Conservation (phyloP, 441 rosid genomes). For the Manihot esculenta region DNA sequence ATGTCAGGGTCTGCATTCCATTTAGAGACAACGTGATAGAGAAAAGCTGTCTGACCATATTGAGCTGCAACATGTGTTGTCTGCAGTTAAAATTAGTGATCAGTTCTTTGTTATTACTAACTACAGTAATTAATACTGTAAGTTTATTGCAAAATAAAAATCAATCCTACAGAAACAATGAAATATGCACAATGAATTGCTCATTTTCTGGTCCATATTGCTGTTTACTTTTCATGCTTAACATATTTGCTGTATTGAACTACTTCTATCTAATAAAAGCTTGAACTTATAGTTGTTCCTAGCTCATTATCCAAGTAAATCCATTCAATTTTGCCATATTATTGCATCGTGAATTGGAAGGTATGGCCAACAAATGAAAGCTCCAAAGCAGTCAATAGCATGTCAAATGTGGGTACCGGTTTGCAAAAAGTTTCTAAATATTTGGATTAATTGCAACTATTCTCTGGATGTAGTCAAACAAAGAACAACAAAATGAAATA, state of each 20-base stretch:
- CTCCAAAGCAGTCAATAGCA: not conserved
- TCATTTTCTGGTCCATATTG: not conserved
- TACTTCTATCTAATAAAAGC: not conserved
- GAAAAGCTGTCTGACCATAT: slow-evolving; percentile 95
- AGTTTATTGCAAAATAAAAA: slow-evolving; percentile 7
- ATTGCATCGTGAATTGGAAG: not conserved
- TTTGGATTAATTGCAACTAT: not conserved
- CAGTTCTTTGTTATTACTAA: slow-evolving; percentile 15
- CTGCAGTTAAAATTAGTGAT: slow-evolving; percentile 47
- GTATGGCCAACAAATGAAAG: not conserved
- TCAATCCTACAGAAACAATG: not conserved
- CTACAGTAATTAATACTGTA: not conserved
- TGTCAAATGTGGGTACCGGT: not conserved
- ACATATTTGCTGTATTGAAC: not conserved
- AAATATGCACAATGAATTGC: not conserved
- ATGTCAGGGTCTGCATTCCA: slow-evolving; percentile 96
- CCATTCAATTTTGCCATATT: not conserved
- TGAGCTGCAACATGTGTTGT: slow-evolving; percentile 95
- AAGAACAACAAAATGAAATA: not conserved
- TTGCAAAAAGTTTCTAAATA: not conserved
- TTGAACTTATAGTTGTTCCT: not conserved
- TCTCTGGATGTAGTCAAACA: not conserved
- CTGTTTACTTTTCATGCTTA: not conserved
- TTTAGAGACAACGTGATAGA: slow-evolving; percentile 81
- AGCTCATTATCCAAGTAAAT: not conserved